phyloP scores from a whole-genome alignment of 1,284 basidiomycete species.

The Fomitopsis betulina region DNA sequence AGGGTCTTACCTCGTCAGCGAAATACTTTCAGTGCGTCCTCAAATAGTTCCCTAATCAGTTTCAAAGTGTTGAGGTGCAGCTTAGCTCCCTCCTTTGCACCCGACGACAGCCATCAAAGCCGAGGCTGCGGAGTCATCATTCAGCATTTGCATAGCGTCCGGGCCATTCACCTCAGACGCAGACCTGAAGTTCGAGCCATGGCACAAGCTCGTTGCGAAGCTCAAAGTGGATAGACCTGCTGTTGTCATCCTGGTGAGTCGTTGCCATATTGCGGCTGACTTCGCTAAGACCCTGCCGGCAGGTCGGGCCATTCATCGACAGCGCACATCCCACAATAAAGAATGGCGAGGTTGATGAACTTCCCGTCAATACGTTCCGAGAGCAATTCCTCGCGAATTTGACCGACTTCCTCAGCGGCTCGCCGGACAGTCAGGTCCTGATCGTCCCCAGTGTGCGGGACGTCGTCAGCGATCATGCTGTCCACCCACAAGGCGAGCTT shows the following conservation, averaged over 20 bases:
- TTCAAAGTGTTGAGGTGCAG: slow-evolving; percentile 3
- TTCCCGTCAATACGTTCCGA: slow-evolving; percentile 70
- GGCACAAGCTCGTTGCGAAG: slow-evolving; percentile 54
- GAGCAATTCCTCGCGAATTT: slow-evolving; percentile 62
- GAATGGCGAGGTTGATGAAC: slow-evolving; percentile 62
- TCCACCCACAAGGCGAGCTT: slow-evolving; percentile 85
- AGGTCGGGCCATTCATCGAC: slow-evolving; percentile 93
- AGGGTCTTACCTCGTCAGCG: slow-evolving; percentile 79
- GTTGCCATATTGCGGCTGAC: neutral
- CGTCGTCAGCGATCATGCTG: slow-evolving; percentile 73
- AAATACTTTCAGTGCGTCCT: slow-evolving; percentile 67
- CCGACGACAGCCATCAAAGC: slow-evolving; percentile 34
- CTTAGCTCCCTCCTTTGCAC: slow-evolving; percentile 47
- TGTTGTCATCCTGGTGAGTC: slow-evolving; percentile 73
- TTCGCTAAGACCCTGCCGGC: neutral
- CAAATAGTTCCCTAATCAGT: slow-evolving; percentile 15
- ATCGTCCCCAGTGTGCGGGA: slow-evolving; percentile 85
- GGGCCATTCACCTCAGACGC: slow-evolving; percentile 82
- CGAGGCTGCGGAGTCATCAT: slow-evolving; percentile 31
- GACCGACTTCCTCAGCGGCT: slow-evolving; percentile 51
- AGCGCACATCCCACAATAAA: slow-evolving; percentile 69
- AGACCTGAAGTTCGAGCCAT: slow-evolving; percentile 74
- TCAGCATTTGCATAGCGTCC: slow-evolving; percentile 67
- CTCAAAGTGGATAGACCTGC: slow-evolving; percentile 64
- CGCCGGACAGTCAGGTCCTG: slow-evolving; percentile 67